These are phyloP conservation scores for Aquilaria malaccensis DNA, from an alignment of 345 rosid species.

Conservation along the genomic window DNA sequence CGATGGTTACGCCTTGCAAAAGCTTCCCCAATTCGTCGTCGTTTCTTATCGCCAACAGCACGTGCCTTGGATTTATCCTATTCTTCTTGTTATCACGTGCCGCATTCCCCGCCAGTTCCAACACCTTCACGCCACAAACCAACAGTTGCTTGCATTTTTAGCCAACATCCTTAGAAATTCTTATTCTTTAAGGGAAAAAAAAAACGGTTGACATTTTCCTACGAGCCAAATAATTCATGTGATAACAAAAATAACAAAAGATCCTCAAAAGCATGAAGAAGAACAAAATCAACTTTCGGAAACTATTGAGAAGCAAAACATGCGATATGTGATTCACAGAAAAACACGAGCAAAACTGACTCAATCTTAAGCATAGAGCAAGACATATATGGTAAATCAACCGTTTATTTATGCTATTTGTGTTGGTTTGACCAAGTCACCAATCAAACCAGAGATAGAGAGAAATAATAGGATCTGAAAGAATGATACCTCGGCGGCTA, in stretches of 20 bases:
- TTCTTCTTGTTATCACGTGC: constrained; percentile 69
- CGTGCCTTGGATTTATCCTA: constrained; percentile 56
- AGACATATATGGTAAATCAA: too few species aligned
- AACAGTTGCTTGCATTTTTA: not conserved
- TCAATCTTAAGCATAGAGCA: too few species aligned
- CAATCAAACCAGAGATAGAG: too few species aligned
- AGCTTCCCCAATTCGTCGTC: constrained; percentile 62
- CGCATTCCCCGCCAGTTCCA: constrained; percentile 64
- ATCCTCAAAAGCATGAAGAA: too few species aligned
- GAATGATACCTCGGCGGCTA: constrained; percentile 68
- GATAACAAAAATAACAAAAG: too few species aligned
- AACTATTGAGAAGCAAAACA: too few species aligned
- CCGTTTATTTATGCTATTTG: too few species aligned
- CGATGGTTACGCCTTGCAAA: constrained; percentile 57
- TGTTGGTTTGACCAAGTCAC: too few species aligned
- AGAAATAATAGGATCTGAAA: not conserved
- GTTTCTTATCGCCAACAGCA: constrained; percentile 48
- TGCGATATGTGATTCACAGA: too few species aligned
- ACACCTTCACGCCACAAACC: constrained; percentile 24
- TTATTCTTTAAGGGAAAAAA: not conserved
- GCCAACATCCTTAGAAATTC: not conserved
- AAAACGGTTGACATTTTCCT: not conserved
- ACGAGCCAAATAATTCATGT: not conserved
- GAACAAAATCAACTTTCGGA: too few species aligned
- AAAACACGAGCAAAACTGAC: too few species aligned